Evolutionary conservation across 441 rosid species (phyloP).

Genomic region (Erodium texanum): DNA sequence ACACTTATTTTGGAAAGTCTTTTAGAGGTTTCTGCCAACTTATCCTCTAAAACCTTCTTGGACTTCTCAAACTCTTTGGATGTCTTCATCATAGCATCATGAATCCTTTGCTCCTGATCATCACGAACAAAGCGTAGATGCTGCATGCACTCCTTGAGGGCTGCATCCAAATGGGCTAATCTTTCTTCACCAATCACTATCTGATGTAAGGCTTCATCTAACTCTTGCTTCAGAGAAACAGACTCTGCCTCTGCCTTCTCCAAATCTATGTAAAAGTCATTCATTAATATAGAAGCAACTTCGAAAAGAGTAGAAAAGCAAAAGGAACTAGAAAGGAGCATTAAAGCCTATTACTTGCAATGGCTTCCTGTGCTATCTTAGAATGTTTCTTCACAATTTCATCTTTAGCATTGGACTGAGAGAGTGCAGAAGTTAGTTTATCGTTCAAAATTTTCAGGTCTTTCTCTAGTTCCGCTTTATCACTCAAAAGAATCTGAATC

Average conservation of each 20-base stretch:
- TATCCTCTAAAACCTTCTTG: conserved; percentile 30
- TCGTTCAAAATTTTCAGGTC: conserved; percentile 35
- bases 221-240: conserved; percentile 28
- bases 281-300: neutral
- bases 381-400: conserved; percentile 23
- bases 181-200: conserved; percentile 25
- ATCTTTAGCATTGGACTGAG: conserved; percentile 37
- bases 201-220: conserved; percentile 31
- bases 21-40: conserved; percentile 37
- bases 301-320: neutral
- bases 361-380: conserved; percentile 24
- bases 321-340: neutral
- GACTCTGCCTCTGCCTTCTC: conserved; percentile 32
- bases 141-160: conserved; percentile 32
- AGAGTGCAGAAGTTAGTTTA: conserved; percentile 38
- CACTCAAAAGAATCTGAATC: conserved; percentile 27
- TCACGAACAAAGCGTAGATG: conserved; percentile 33
- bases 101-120: conserved; percentile 35
- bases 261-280: conserved; percentile 18
- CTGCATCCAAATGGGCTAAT: conserved; percentile 28
- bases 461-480: conserved; percentile 15
- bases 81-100: conserved; percentile 40
- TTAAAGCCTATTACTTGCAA: conserved; percentile 21
- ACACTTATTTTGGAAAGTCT: conserved; percentile 38
- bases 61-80: conserved; percentile 48